Conservation (phyloP, 2,329 filamentous ascomycete species). For the Alternaria longipes region DNA sequence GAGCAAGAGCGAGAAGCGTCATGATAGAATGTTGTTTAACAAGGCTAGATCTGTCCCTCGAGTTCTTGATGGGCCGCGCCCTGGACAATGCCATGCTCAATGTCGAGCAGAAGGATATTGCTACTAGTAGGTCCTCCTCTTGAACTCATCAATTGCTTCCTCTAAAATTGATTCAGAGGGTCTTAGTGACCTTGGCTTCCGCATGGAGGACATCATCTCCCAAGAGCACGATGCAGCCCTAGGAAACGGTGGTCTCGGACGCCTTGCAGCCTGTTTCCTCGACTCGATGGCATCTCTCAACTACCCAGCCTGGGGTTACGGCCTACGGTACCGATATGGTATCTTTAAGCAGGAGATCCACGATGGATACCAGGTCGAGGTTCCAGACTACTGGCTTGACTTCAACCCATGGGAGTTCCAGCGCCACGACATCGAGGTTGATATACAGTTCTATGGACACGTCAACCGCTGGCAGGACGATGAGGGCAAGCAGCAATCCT, state of each 20-base stretch:
- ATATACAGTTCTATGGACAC: constrained; percentile 94
- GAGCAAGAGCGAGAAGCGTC: constrained; percentile 33
- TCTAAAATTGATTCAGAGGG: constrained; percentile 68
- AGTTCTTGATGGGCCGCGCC: constrained; percentile 96
- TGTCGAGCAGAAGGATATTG: constrained; percentile 84
- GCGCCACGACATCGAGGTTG: constrained; percentile 91
- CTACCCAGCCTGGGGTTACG: constrained; percentile 97
- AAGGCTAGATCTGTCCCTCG: constrained; percentile 79
- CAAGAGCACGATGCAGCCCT: constrained; percentile 97
- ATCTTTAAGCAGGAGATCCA: constrained; percentile 99
- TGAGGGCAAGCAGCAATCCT: constrained; percentile 75
- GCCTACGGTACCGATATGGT: constrained; percentile 87
- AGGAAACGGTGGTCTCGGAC: constrained; percentile 93
- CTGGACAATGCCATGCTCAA: constrained; percentile 99
- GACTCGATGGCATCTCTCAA: constrained; percentile 95
- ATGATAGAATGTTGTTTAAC: constrained; percentile 20
- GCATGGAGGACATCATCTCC: constrained; percentile 91
- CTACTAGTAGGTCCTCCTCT: constrained; percentile 68
- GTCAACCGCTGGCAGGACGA: constrained; percentile 77
- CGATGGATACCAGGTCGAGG: constrained; percentile 96
- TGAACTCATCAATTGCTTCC: neutral
- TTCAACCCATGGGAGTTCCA: constrained; percentile 99
- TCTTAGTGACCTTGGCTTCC: constrained; percentile 88
- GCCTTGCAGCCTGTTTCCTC: constrained; percentile 94
- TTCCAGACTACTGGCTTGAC: constrained; percentile 98